These are phyloP conservation scores for Ceratobasidium sp. DNA, from an alignment of 1,284 basidiomycete genomes.

Conservation along the genomic window DNA sequence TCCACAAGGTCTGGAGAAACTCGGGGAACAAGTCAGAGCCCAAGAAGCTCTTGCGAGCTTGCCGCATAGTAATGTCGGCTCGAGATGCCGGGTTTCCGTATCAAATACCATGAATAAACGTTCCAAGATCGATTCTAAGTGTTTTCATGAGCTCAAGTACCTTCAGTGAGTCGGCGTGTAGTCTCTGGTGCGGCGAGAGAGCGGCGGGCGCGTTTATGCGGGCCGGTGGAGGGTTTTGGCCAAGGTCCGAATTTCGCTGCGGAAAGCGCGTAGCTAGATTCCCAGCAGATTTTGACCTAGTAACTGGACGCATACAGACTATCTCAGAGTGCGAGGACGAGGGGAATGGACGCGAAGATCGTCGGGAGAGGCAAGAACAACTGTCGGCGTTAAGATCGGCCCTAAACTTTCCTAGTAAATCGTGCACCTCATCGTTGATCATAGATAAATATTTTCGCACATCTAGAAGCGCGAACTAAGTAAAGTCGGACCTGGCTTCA, in stretches of 20 bases:
- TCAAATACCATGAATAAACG: not conserved
- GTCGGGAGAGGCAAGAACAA: not conserved
- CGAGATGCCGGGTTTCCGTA: slow-evolving; percentile 14
- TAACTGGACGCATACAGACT: not conserved
- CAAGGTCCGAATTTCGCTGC: not conserved
- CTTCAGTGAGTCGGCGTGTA: not conserved
- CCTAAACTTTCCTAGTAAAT: not conserved
- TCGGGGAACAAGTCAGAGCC: not conserved
- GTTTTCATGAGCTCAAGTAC: not conserved
- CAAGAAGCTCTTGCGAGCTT: not conserved
- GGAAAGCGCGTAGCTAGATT: not conserved
- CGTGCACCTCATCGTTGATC: not conserved
- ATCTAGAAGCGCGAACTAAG: not conserved
- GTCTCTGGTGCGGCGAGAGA: not conserved
- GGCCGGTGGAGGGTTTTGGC: not conserved
- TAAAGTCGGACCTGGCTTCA: not conserved
- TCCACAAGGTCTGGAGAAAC: not conserved
- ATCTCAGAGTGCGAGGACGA: not conserved
- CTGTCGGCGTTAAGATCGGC: slow-evolving; percentile 2
- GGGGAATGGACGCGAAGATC: not conserved
- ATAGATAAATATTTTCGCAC: not conserved
- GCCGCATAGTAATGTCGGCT: too few relatives aligned
- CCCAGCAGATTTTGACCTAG: not conserved
- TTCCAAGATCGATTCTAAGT: not conserved
- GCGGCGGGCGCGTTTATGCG: not conserved